Base-by-base conservation (phyloP, 129 eudicot species). In the Flaveria brownii region DNA sequence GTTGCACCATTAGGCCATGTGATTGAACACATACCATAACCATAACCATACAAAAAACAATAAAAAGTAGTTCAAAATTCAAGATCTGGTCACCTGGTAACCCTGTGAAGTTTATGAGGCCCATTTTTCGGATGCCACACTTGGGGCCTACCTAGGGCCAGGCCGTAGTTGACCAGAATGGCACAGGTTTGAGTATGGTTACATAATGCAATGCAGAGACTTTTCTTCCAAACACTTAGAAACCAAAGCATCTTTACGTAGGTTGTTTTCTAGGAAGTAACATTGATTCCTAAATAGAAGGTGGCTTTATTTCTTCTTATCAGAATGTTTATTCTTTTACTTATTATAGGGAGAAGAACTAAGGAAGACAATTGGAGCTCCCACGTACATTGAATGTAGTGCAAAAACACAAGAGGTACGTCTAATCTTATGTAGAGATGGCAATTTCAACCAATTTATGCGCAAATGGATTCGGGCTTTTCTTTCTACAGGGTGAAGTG, bases 401-500 rank as follows among this genome's bases (percentile, higher is more conserved):
- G 84, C 88, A 65, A 85, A 85, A 73, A 85, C 88, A 30, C 88
- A 85, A 84, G 86, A 85, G 88, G 88, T 82, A 43, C 20, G 10
- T 14, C 1, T 28, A 55, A 74, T 54, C 70, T 65, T 45, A 36
- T 11, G 1, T 54, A 52, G 20, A 52, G 51, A 28, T 67, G 26
- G 43, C 43, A 62, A 6, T 62, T 14, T 25, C 39, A 26, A 60
- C 67, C 67, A 60, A 60, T 60, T 57, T 57, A 20, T 13, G 6
- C 1, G 7, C 3, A 18, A 28, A 61, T 23, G 68, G 42, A 17
- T 59, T 15, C 1, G n/a, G 39, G 67, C 26, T 0, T 56, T 17
- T 56, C 1, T 18, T 56, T 17, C 2, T 18, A 13, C 12, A 9
- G 4, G 13, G 62, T 56, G 13, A 56, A 56, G 0, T 56, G 28